phyloP scores from a whole-genome alignment of 2,329 filamentous ascomycete species.

The Sphaerulina populicola region DNA sequence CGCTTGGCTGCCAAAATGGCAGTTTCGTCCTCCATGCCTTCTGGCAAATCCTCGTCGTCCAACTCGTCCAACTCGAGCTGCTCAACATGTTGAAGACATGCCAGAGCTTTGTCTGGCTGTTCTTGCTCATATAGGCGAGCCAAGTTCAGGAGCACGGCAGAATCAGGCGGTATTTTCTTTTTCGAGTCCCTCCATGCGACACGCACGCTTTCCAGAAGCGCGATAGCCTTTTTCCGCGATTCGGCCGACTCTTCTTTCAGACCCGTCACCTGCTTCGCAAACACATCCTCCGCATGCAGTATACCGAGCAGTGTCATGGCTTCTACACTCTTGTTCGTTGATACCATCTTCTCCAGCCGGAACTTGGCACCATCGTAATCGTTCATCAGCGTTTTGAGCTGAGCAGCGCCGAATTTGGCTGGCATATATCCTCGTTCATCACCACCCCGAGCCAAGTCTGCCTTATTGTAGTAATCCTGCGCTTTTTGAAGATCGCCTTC shows the following conservation, averaged over 20 bases:
- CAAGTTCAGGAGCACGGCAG: constrained; percentile 82
- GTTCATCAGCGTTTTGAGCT: constrained; percentile 74
- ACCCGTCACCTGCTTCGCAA: constrained; percentile 62
- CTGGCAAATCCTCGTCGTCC: constrained; percentile 58
- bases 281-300: constrained; percentile 89
- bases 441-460: constrained; percentile 85
- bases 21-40: constrained; percentile 28
- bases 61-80: constrained; percentile 78
- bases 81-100: constrained; percentile 86
- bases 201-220: constrained; percentile 74
- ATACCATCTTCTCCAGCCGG: constrained; percentile 81
- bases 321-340: constrained; percentile 60
- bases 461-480: constrained; percentile 76
- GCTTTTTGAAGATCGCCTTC: constrained; percentile 66
- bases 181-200: constrained; percentile 88
- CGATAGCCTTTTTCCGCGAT: constrained; percentile 78
- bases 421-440: constrained; percentile 85
- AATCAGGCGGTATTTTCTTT: constrained; percentile 70
- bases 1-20: constrained; percentile 49
- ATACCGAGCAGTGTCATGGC: constrained; percentile 88
- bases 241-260: constrained; percentile 78
- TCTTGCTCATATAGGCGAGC: constrained; percentile 83
- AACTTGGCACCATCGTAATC: constrained; percentile 90
- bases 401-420: constrained; percentile 87
- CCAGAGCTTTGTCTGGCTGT: constrained; percentile 79